phyloP scores from a whole-genome alignment of 441 rosid genomes.

The Mallotus japonicus region DNA sequence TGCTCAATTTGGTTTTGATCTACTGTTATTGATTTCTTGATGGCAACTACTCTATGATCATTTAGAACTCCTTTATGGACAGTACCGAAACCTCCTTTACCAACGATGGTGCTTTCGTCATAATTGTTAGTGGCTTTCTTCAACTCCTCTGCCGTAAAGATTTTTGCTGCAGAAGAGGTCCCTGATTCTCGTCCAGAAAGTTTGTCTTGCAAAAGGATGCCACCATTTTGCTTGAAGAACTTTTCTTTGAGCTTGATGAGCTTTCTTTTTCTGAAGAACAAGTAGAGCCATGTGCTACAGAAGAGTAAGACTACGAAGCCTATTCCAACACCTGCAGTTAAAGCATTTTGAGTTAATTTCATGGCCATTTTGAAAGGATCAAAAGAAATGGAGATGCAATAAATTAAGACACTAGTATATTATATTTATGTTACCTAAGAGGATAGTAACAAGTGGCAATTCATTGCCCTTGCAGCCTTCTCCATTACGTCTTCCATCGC shows the following conservation, averaged over 20 bases:
- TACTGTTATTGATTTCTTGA: slow-evolving; percentile 29
- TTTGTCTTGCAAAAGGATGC: slow-evolving; percentile 24
- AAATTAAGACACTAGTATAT: no score
- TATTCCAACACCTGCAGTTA: slow-evolving; percentile 17
- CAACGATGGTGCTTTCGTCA: slow-evolving; percentile 21
- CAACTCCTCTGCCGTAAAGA: slow-evolving; percentile 24
- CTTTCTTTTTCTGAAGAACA: slow-evolving; percentile 22
- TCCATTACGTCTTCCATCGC: slow-evolving; percentile 27
- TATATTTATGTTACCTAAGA: background rate
- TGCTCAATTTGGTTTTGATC: slow-evolving; percentile 25
- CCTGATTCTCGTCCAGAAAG: background rate
- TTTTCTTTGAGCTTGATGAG: slow-evolving; percentile 30
- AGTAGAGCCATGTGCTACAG: slow-evolving; percentile 14
- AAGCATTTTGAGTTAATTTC: background rate
- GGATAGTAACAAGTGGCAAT: background rate
- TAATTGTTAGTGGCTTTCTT: slow-evolving; percentile 29
- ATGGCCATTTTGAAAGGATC: no score
- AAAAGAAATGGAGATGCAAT: no score
- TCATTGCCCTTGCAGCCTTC: background rate
- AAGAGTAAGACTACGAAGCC: slow-evolving; percentile 18
- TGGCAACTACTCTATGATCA: slow-evolving; percentile 24
- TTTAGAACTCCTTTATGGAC: slow-evolving; percentile 33
- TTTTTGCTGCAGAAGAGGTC: slow-evolving; percentile 3
- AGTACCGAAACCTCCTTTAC: slow-evolving; percentile 29
- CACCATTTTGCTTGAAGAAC: slow-evolving; percentile 37